Evolutionary conservation across 2,329 filamentous ascomycete genomes (phyloP).

Genomic region (Aspergillus sp.): DNA sequence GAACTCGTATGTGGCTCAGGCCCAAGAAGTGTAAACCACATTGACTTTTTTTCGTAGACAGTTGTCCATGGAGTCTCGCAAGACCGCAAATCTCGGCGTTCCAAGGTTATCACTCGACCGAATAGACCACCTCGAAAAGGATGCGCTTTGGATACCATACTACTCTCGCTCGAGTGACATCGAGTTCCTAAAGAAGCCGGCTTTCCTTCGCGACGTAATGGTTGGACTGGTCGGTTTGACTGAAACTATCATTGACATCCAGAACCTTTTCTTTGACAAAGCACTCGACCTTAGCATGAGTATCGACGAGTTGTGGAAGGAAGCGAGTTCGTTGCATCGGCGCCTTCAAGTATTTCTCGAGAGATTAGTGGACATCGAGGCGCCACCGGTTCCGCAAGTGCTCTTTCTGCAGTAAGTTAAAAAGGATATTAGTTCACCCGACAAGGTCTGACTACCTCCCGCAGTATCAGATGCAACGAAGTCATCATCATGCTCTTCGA

Average conservation of each 20-base stretch:
- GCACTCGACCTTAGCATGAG: slow-evolving; percentile 10
- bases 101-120: slow-evolving; percentile 19
- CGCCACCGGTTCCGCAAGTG: slow-evolving; percentile 26
- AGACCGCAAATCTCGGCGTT: slow-evolving; percentile 16
- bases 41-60: slow-evolving; percentile 20
- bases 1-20: slow-evolving; percentile 23
- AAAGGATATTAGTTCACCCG: not conserved
- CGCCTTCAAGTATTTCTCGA: slow-evolving; percentile 25
- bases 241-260: slow-evolving; percentile 22
- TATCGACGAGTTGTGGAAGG: slow-evolving; percentile 18
- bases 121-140: slow-evolving; percentile 13
- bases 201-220: slow-evolving; percentile 27
- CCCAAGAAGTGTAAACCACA: slow-evolving; percentile 2
- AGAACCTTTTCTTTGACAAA: slow-evolving; percentile 27
- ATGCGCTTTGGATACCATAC: slow-evolving; percentile 33
- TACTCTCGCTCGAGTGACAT: slow-evolving; percentile 32
- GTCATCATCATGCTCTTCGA: slow-evolving; percentile 27
- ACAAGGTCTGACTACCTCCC: slow-evolving; percentile 12
- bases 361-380: slow-evolving; percentile 14
- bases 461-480: slow-evolving; percentile 31
- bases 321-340: slow-evolving; percentile 18
- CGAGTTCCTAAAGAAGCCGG: slow-evolving; percentile 25
- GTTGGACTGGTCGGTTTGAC: slow-evolving; percentile 22
- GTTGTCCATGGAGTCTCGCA: slow-evolving; percentile 28
- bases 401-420: slow-evolving; percentile 30